phyloP scores from a whole-genome alignment of 176 grass and related monocot genomes.

The Raddia distichophylla region DNA sequence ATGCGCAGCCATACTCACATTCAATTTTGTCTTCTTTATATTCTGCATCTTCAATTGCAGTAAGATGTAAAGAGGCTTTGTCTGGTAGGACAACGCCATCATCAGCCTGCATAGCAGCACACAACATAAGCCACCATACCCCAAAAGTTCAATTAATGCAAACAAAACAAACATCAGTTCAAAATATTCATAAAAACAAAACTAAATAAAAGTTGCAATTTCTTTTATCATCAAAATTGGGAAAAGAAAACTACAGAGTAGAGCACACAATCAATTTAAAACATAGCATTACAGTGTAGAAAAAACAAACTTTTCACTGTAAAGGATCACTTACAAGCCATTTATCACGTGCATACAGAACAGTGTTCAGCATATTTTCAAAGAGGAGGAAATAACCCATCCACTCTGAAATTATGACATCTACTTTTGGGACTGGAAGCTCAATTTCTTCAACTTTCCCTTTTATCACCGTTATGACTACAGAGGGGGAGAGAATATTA shows the following conservation, averaged over 20 bases:
- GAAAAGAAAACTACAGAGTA: not conserved
- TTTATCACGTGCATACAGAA: conserved; percentile 97
- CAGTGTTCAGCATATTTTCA: conserved; percentile 99
- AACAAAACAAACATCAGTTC: not conserved
- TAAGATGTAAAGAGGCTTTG: conserved; percentile 83
- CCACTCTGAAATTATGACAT: conserved; percentile 96
- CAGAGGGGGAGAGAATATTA: conserved; percentile 21
- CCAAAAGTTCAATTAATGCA: not conserved
- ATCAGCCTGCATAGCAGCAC: conserved; percentile 52
- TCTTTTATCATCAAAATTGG: not conserved
- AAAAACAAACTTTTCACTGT: conserved; percentile 24
- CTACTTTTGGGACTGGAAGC: conserved; percentile 82
- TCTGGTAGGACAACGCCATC: conserved; percentile 83
- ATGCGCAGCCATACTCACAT: conserved; percentile 53
- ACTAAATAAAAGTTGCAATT: not conserved
- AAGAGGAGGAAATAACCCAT: conserved; percentile 99
- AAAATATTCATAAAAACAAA: not conserved
- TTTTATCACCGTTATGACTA: conserved; percentile 96
- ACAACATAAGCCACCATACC: conserved; percentile 21
- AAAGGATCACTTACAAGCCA: conserved; percentile 83
- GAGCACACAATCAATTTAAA: too few species aligned
- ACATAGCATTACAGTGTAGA: too few species aligned
- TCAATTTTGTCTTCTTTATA: conserved; percentile 97
- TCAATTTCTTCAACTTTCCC: conserved; percentile 98
- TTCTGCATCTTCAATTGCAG: conserved; percentile 94